Conservation (phyloP, 2,329 filamentous ascomycete genomes). For the Colletotrichum sp. region DNA sequence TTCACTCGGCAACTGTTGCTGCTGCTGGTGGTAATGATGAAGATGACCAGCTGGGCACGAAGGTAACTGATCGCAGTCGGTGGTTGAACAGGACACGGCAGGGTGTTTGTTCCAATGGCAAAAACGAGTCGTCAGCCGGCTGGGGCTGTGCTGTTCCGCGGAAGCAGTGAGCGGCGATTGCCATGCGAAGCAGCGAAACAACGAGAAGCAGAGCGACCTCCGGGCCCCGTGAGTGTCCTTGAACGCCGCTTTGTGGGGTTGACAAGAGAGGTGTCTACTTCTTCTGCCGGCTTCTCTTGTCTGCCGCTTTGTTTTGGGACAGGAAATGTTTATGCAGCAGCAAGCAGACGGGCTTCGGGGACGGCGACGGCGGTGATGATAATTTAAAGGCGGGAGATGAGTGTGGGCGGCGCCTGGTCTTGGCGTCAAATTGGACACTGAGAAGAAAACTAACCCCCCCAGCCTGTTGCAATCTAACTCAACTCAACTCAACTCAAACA, state of each 20-base stretch:
- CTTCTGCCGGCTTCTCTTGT: background rate
- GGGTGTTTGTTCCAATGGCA: conserved; percentile 3
- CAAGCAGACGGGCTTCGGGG: background rate
- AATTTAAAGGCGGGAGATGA: conserved; percentile 1
- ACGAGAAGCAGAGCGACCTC: background rate
- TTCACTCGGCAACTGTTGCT: background rate
- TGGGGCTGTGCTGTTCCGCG: conserved; percentile 6
- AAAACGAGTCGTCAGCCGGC: conserved; percentile 19
- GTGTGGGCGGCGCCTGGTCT: background rate
- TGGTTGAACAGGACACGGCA: background rate
- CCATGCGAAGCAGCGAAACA: background rate
- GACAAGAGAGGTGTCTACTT: background rate
- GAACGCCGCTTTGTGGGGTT: background rate
- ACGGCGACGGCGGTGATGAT: background rate
- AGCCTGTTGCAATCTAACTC: background rate
- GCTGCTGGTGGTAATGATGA: background rate
- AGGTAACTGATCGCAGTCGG: background rate
- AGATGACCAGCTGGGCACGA: background rate
- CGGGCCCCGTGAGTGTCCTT: background rate
- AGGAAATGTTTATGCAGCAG: background rate
- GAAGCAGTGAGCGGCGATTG: background rate
- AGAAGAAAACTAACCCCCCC: background rate
- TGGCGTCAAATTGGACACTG: background rate
- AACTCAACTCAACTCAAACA: background rate
- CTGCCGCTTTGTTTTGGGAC: background rate